Evolutionary conservation across 2,329 filamentous ascomycete species (phyloP), one percentile per base, ranked within the genome.

Genomic region (Fusarium sp.): DNA sequence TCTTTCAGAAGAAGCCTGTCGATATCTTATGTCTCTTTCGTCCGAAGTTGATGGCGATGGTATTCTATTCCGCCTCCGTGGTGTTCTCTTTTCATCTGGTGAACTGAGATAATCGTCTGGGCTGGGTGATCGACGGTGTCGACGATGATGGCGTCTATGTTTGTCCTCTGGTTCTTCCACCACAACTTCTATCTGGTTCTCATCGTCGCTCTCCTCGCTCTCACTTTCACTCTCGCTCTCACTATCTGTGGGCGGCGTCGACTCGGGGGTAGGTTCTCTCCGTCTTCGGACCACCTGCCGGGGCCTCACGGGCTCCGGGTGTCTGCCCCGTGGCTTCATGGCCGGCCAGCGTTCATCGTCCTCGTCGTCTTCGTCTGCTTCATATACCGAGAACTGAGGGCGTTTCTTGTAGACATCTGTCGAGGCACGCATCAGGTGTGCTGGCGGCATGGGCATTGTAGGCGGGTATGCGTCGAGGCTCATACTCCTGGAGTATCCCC

Each of bases 331-430:
- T 54, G 71, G 63, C 22, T 74, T 77, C 63, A 67, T 65, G 11
- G 75, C 48, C 35, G 61, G 41, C 66, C 70, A 75, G 26, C 65
- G 65, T 31, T 66, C 66, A 51, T 70, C 68, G 9, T 66, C 63
- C 4, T 74, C 74, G 7, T 79, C 73, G 18, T 78, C 73, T 39
- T 80, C 77, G n/a, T 78, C 72, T 38, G 72, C 73, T 57, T 79
- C 73, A 28, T 79, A 77, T 13, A 79, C 71, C 45, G 78, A 65
- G 54, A 79, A 75, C 44, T 77, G 74, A 42, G 74, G 68, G 58
- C 77, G 80, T 52, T 79, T 76, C 68, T 80, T 72, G 69, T 81
- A 79, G 41, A 74, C 75, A 68, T 81, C 79, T 49, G 80, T 80
- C 35, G 79, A 73, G 60, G 79, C 70, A 67, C 77, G 78, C 42